These are phyloP conservation scores for Solanum chiquidenum DNA, from an alignment of 257 asterid genomes.

Conservation along the genomic window DNA sequence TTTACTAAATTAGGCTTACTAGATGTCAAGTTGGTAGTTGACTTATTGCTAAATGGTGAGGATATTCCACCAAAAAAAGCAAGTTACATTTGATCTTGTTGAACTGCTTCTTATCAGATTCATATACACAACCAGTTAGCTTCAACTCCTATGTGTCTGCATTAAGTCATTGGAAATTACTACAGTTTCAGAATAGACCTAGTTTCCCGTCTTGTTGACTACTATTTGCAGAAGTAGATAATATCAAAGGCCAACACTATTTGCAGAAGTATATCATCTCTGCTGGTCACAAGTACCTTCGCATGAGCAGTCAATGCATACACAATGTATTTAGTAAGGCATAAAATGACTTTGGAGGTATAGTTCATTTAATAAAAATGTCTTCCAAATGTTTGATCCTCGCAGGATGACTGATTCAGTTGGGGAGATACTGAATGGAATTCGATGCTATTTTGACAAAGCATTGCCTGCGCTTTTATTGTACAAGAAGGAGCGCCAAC, in stretches of 20 bases:
- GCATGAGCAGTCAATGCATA: neutral
- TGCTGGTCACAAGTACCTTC: neutral
- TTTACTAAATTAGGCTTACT: neutral
- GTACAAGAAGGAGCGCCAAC: conserved; percentile 86
- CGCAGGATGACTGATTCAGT: conserved; percentile 59
- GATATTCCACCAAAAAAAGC: neutral
- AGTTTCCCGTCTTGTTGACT: neutral
- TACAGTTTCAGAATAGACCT: neutral
- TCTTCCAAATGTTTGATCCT: conserved; percentile 11
- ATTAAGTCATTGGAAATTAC: neutral
- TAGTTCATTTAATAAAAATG: neutral
- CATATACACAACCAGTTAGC: neutral
- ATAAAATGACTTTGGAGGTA: neutral
- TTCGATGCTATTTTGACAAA: conserved; percentile 80
- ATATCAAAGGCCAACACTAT: neutral
- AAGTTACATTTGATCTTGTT: neutral
- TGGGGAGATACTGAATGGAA: conserved; percentile 77
- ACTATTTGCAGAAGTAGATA: neutral
- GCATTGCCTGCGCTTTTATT: conserved; percentile 68
- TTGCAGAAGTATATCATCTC: neutral
- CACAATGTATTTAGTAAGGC: neutral
- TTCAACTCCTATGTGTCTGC: neutral
- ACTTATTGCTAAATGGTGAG: neutral
- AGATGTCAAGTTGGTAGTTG: neutral
- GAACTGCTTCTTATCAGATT: neutral